Evolutionary conservation across 2,329 filamentous ascomycete species (phyloP).

Genomic region (Ascochyta rabiei): DNA sequence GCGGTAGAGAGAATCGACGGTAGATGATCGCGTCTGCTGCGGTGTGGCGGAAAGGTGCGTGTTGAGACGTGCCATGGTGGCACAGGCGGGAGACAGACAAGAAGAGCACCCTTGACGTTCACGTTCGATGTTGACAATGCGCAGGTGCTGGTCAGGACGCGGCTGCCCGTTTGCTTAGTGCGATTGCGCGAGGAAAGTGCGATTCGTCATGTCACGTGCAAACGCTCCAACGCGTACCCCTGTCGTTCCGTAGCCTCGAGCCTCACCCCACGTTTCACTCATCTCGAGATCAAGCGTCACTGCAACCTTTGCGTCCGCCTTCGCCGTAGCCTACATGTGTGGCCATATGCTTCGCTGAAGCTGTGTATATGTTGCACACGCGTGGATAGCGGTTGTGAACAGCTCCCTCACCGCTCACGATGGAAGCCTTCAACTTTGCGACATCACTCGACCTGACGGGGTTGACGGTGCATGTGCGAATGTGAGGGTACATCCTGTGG

Average conservation of each 20-base stretch:
- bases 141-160: slow-evolving; percentile 10
- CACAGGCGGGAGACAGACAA: not conserved
- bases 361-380: slow-evolving; percentile 11
- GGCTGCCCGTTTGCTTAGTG: slow-evolving; percentile 26
- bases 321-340: not conserved
- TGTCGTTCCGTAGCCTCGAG: slow-evolving; percentile 12
- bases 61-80: slow-evolving; percentile 47
- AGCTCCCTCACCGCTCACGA: slow-evolving; percentile 48
- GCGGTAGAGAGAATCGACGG: slow-evolving; percentile 45
- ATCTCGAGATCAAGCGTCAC: not conserved
- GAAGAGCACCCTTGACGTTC: slow-evolving; percentile 10
- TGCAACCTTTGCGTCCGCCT: not conserved
- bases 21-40: slow-evolving; percentile 35
- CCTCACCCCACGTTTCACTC: slow-evolving; percentile 17
- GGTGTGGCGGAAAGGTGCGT: slow-evolving; percentile 40
- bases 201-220: slow-evolving; percentile 28
- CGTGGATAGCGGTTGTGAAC: slow-evolving; percentile 35
- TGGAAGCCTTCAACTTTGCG: slow-evolving; percentile 97
- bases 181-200: slow-evolving; percentile 26
- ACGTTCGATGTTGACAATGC: slow-evolving; percentile 2
- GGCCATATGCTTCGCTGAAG: not conserved
- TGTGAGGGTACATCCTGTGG: slow-evolving; percentile 53
- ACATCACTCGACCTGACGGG: slow-evolving; percentile 79
- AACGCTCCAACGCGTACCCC: slow-evolving; percentile 29
- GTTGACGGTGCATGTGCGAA: slow-evolving; percentile 69